Base-by-base conservation (phyloP, 208 protist species). In the Leishmania lainsoni region DNA sequence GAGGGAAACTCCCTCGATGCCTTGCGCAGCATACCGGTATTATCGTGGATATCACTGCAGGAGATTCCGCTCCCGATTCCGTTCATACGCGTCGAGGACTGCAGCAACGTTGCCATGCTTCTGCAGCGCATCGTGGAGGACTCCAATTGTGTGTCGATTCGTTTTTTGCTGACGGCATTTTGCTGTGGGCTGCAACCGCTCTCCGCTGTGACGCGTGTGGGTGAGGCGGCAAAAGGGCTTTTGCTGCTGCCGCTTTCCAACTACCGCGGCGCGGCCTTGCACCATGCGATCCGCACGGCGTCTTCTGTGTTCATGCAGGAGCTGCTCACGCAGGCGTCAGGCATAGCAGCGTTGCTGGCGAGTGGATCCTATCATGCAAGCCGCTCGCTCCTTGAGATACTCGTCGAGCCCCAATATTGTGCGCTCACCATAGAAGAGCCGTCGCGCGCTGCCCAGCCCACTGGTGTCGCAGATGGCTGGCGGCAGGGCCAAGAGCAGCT, bases 131-230 rank as follows among this genome's bases (percentile, higher is more conserved):
- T 89, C 59, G 77, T 90, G 14, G 85, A 81, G 63, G 80, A 88
- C 76, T 80, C 76, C 12, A 81, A 87, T 45, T 88, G 85, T 49
- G 48, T 88, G 8, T 87, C 82, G 1, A 48, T 89, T 12, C 87
- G 82, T n/a, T 89, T 90, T 35, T 59, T 90, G 20, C 78, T 90
- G 9, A 89, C 87, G 16, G 81, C 84, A 29, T 81, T 76, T 42
- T 93, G 90, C 68, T 93, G 91, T 73, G 88, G 79, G 16, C 72
- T 93, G 78, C 87, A 90, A 75, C 91, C 89, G 35, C 83, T 95
- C 54, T 83, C 86, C 10, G 76, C 91, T 2, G 88, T 85, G 45
- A 87, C 86, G 49, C 87, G 85, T 73, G 81, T 94, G 35, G 87
- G 89, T 29, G 72, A 85, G 56, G 91, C 91, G 42, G 85, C 89